phyloP scores from a whole-genome alignment of 2,329 filamentous ascomycete genomes.

The Sodiomyces alkalinus region DNA sequence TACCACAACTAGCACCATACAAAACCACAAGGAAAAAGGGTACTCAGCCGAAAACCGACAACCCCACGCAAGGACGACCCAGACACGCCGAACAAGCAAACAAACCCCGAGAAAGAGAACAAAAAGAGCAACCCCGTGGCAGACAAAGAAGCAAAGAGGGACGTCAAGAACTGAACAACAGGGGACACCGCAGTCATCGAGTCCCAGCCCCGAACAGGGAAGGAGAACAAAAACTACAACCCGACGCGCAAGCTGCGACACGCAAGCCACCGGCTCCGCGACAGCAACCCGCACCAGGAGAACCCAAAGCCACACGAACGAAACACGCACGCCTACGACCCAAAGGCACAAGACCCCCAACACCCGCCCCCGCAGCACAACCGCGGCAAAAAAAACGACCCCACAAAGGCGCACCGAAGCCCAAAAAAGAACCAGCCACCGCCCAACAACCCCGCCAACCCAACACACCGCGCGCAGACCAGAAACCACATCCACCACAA shows the following conservation, averaged over 20 bases:
- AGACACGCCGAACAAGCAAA: slow-evolving; percentile 99
- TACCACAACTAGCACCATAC: slow-evolving; percentile 97
- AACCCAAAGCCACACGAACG: slow-evolving; percentile 95
- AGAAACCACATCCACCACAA: slow-evolving; percentile 84
- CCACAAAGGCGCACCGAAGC: slow-evolving; percentile 69
- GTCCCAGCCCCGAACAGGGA: slow-evolving; percentile 94
- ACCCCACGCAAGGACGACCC: slow-evolving; percentile 67
- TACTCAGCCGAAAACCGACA: slow-evolving; percentile 66
- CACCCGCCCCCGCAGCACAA: slow-evolving; percentile 22
- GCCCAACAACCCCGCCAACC: slow-evolving; percentile 80
- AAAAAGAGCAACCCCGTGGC: slow-evolving; percentile 92
- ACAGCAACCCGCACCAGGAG: slow-evolving; percentile 89
- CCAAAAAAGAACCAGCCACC: slow-evolving; percentile 83
- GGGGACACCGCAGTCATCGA: slow-evolving; percentile 81
- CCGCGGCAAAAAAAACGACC: slow-evolving; percentile 42
- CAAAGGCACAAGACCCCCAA: slow-evolving; percentile 44
- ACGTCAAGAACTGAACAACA: slow-evolving; percentile 93
- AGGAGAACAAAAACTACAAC: slow-evolving; percentile 79
- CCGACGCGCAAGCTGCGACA: slow-evolving; percentile 78
- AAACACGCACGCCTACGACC: slow-evolving; percentile 81
- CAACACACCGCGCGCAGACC: slow-evolving; percentile 89
- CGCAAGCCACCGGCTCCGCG: slow-evolving; percentile 60
- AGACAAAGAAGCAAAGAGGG: slow-evolving; percentile 97
- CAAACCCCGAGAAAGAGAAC: slow-evolving; percentile 92
- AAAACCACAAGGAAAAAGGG: slow-evolving; percentile 94